Evolutionary conservation across 805 yeast genomes (phyloP).

Genomic region (Candida caryicola): DNA sequence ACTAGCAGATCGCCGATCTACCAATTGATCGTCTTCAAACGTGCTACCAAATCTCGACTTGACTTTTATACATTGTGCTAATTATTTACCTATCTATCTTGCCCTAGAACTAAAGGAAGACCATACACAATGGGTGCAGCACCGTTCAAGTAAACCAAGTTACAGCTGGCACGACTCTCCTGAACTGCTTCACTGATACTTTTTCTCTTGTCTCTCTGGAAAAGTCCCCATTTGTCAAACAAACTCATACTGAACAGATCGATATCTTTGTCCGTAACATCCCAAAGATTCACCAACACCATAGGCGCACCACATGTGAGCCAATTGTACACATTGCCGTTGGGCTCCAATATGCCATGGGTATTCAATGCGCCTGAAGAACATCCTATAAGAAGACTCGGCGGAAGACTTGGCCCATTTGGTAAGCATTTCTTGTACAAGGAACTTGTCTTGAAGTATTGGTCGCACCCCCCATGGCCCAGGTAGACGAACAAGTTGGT

Average conservation of each 20-base stretch:
- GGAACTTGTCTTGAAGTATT: constrained; percentile 57
- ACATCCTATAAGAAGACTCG: constrained; percentile 79
- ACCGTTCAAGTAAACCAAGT: constrained; percentile 75
- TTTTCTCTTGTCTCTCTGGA: constrained; percentile 10
- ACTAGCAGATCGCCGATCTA: too few species aligned
- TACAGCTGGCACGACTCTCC: constrained; percentile 64
- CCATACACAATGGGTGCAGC: constrained; percentile 94
- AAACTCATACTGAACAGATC: constrained; percentile 68
- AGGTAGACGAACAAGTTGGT: constrained; percentile 63
- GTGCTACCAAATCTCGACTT: too few species aligned
- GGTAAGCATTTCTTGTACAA: constrained; percentile 31
- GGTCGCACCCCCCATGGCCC: constrained; percentile 98
- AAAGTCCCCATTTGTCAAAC: constrained; percentile 66
- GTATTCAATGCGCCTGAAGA: constrained; percentile 71
- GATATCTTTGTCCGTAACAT: constrained; percentile 93
- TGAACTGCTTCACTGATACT: constrained; percentile 55
- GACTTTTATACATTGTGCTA: too few species aligned
- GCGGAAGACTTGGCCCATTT: constrained; percentile 47
- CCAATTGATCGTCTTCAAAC: too few species aligned
- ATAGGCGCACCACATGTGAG: constrained; percentile 78
- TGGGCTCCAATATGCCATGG: constrained; percentile 63
- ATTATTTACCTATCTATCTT: neutral
- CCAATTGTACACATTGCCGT: constrained; percentile 76
- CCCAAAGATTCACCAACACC: constrained; percentile 89
- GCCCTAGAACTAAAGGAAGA: constrained; percentile 50